Percentiles rank a stretch among this genome's conserved stretches.
Conservation (phyloP, 148 eudicot genomes). For the Rhododendron ferrugineum region DNA sequence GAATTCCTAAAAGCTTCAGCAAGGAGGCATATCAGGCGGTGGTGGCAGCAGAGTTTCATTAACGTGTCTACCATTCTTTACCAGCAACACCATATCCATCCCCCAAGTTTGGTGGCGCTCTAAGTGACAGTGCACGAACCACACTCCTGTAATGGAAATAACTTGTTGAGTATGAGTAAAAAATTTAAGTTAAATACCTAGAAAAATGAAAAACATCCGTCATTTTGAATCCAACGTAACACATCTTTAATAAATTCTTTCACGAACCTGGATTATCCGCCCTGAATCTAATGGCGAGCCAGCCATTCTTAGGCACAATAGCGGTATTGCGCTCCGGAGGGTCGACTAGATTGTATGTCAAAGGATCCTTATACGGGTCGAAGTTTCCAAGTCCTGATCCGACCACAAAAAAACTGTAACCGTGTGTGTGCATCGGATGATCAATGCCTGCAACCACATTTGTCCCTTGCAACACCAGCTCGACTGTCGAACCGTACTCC, state of each 20-base stretch:
- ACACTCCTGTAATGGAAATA: conserved; percentile 10
- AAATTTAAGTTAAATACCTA: not conserved
- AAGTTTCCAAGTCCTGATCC: conserved; percentile 38
- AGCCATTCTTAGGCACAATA: conserved; percentile 31
- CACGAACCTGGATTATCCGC: conserved; percentile 33
- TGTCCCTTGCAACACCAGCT: conserved; percentile 33
- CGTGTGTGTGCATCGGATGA: conserved; percentile 44
- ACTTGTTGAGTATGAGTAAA: not conserved
- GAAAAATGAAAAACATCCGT: no score
- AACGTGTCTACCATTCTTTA: conserved; percentile 6
- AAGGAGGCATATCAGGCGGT: conserved; percentile 15
- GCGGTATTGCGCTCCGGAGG: conserved; percentile 26
- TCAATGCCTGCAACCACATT: conserved; percentile 24
- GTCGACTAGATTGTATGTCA: conserved; percentile 33
- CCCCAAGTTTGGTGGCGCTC: conserved; percentile 19
- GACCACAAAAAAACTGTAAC: conserved; percentile 25
- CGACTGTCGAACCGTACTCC: conserved; percentile 23
- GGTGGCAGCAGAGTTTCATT: conserved; percentile 11
- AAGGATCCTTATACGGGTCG: conserved; percentile 24
- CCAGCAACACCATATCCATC: conserved; percentile 11
- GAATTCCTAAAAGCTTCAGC: not conserved
- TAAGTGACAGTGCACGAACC: conserved; percentile 15
- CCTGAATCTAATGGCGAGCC: conserved; percentile 35
- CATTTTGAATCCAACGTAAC: no score
- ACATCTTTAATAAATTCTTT: not conserved